Percentiles rank a stretch among this genome's conserved stretches.
Conservation (phyloP, 768 basidiomycete genomes). For the Melanogaster broomeanus region DNA sequence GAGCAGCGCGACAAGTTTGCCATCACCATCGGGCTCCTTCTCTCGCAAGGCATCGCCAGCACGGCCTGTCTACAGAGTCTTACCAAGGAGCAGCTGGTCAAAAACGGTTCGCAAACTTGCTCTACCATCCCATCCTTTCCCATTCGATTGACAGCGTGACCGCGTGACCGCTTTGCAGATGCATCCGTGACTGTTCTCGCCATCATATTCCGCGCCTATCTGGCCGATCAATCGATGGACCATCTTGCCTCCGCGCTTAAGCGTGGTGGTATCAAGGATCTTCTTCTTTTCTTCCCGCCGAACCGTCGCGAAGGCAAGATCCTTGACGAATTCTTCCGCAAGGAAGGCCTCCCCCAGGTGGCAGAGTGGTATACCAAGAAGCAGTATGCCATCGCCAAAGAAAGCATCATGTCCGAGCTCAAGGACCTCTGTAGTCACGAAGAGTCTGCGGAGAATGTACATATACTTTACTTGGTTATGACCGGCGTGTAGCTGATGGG, state of each 20-base stretch:
- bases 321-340: constrained; percentile 87
- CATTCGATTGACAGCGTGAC: constrained; percentile 4
- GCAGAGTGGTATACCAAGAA: constrained; percentile 96
- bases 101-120: constrained; percentile 65
- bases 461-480: constrained; percentile 19
- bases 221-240: constrained; percentile 85
- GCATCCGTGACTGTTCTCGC: constrained; percentile 77
- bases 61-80: constrained; percentile 78
- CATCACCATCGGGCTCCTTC: constrained; percentile 75
- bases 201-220: constrained; percentile 78
- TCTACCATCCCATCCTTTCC: not conserved
- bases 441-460: constrained; percentile 68
- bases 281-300: constrained; percentile 83
- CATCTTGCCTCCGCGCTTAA: constrained; percentile 82
- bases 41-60: constrained; percentile 81
- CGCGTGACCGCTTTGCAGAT: constrained; percentile 45
- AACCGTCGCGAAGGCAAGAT: constrained; percentile 74
- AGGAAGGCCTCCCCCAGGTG: constrained; percentile 72
- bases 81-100: constrained; percentile 92
- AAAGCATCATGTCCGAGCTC: constrained; percentile 67
- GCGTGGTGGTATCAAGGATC: constrained; percentile 82
- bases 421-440: constrained; percentile 70
- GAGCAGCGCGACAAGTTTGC: constrained; percentile 83
- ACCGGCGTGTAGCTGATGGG: constrained; percentile 7
- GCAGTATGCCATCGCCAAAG: constrained; percentile 81